phyloP scores from a whole-genome alignment of 192 early-diverging fungal species.

The Backusella liffmaniae region DNA sequence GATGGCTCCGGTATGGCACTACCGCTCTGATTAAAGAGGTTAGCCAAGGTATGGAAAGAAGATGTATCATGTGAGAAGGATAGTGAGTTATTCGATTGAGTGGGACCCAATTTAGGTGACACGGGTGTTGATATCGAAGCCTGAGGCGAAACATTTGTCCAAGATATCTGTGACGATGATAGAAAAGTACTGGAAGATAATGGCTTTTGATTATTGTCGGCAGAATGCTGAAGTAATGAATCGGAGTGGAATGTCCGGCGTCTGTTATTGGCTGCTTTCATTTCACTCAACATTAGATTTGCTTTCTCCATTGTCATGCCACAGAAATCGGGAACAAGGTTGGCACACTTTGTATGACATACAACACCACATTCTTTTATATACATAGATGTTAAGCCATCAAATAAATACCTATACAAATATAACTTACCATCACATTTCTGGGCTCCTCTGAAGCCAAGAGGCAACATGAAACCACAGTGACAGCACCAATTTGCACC shows the following conservation, averaged over 20 bases:
- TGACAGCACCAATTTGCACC: slow-evolving; percentile 97
- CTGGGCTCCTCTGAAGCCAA: slow-evolving; percentile 68
- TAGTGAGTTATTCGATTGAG: not conserved
- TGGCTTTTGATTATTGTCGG: slow-evolving; percentile 8
- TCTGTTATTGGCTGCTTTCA: slow-evolving; percentile 57
- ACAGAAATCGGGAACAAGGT: slow-evolving; percentile 89
- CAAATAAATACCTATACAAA: not conserved
- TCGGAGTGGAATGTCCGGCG: slow-evolving; percentile 10
- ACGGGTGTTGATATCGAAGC: slow-evolving; percentile 6
- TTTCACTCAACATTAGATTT: slow-evolving; percentile 80
- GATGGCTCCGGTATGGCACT: not conserved
- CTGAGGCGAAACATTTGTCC: not conserved
- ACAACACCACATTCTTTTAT: slow-evolving; percentile 73
- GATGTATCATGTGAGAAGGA: not conserved
- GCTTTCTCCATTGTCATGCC: slow-evolving; percentile 87
- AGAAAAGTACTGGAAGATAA: not conserved
- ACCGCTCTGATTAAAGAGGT: not conserved
- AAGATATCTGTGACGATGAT: slow-evolving; percentile 2
- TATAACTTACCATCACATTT: slow-evolving; percentile 44
- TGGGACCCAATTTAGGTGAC: not conserved
- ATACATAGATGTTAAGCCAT: not conserved
- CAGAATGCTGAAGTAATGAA: not conserved
- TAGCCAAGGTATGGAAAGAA: slow-evolving; percentile 1
- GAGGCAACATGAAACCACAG: slow-evolving; percentile 92
- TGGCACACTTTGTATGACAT: slow-evolving; percentile 82